A percentile compares a stretch with the other conserved stretches of the same genome.
phyloP scores from a whole-genome alignment of 495 filamentous ascomycete genomes.

The Tuber melanosporum region DNA sequence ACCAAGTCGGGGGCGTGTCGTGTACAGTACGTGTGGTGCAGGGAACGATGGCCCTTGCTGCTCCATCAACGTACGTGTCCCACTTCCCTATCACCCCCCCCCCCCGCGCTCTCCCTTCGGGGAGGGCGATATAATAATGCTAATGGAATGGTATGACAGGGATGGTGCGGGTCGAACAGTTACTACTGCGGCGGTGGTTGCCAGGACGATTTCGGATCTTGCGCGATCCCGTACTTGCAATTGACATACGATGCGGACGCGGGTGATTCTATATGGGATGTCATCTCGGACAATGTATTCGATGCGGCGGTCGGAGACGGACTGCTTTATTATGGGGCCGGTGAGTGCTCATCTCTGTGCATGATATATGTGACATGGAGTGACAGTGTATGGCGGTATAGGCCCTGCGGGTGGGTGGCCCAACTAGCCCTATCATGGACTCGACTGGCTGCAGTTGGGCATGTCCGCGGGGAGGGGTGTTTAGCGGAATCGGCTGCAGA shows the following conservation, averaged over 20 bases:
- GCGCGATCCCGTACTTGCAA: constrained; percentile 18
- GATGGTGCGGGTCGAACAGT: constrained; percentile 21
- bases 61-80: constrained; percentile 15
- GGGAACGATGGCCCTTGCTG: constrained; percentile 26
- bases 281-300: constrained; percentile 33
- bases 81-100: not conserved
- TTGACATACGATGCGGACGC: constrained; percentile 33
- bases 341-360: constrained; percentile 11
- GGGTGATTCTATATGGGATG: constrained; percentile 33
- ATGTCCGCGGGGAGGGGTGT: not conserved
- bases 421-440: constrained; percentile 2
- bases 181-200: constrained; percentile 33
- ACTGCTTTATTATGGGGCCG: constrained; percentile 27
- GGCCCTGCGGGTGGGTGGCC: constrained; percentile 18
- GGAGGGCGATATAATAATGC: not conserved
- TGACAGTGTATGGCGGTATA: constrained; percentile 7
- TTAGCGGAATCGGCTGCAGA: not conserved
- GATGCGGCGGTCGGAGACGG: constrained; percentile 31
- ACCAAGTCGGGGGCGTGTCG: constrained; percentile 7
- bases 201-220: constrained; percentile 16
- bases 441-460: not conserved
- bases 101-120: not conserved
- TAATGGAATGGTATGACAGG: constrained; percentile 4
- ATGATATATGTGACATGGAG: not conserved
- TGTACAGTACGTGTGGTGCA: constrained; percentile 17